Base-by-base conservation (phyloP, 805 yeast species). In the Metschnikowia bowlesiae region DNA sequence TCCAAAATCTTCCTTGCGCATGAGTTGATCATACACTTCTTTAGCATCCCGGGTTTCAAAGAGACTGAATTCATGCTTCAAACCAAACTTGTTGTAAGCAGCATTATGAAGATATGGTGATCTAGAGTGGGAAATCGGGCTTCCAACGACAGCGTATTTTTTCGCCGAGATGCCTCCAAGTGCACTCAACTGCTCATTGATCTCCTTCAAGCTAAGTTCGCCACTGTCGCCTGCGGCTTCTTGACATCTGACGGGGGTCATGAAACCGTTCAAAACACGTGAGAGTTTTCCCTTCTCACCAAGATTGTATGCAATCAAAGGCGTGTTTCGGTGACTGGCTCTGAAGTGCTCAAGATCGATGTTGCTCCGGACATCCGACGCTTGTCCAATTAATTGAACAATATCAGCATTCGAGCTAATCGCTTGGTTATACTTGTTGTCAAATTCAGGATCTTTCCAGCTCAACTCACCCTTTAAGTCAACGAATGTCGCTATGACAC, bases 21-120 rank as follows among this genome's bases (percentile, higher is more conserved):
- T 71, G 48, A 90, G 64, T 41, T 76, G 67, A 10, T 74, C 69
- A 45, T 74, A 73, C 29, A 88, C 91, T 44, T 74, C 76, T 2
- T 64, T 62, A 8, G 84, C 88, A 58, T 81, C 79, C 18, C 73
- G 74, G 1, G 96, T 82, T 63, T 89, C 96, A 62, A 80, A 82
- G 54, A 76, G 74, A 13, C 69, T 78, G 62, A 91, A 90, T 4
- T 62, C 58, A 66, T 90, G 83, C 11, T 97, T 96, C 59, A 94
- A 74, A 6, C 90, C 89, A 51, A 89, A 74, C n/a, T 76, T 70
- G 50, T 80, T 62, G 71, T 85, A 94, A 30, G 86, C 89, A 2
- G 95, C 79, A 61, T 84, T 84, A 70, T 94, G 99, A 58, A 94
- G 75, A 14, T 78, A 71, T 39, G 99, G 99, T 1, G 97, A 90